Percentiles rank a stretch among this genome's conserved stretches.
phyloP scores from a whole-genome alignment of 768 basidiomycete species.

The Hericium alpestre region DNA sequence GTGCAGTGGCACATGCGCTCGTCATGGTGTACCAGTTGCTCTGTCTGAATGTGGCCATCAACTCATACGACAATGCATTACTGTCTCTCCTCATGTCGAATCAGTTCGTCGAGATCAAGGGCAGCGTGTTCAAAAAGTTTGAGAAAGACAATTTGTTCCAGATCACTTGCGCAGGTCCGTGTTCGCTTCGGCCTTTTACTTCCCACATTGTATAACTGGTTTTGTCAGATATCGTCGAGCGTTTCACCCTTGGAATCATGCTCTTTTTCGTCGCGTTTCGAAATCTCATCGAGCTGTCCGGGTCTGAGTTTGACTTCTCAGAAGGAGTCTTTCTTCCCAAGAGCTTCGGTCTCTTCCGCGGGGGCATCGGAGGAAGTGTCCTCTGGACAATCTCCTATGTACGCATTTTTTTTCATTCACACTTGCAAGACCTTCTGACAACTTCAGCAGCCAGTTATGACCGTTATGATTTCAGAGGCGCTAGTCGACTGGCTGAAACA shows the following conservation, averaged over 20 bases:
- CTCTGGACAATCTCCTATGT: conserved; percentile 88
- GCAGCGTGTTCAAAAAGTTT: conserved; percentile 98
- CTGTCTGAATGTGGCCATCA: conserved; percentile 92
- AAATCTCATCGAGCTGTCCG: conserved; percentile 88
- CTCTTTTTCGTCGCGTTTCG: conserved; percentile 83
- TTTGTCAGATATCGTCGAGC: conserved; percentile 83
- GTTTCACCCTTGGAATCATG: conserved; percentile 89
- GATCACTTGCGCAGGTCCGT: conserved; percentile 88
- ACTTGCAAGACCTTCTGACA: background rate
- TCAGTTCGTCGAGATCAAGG: conserved; percentile 99
- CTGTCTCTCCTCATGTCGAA: conserved; percentile 91
- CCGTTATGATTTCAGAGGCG: conserved; percentile 86
- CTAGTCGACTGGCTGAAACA: conserved; percentile 98
- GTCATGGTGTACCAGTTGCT: conserved; percentile 95
- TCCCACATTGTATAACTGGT: background rate
- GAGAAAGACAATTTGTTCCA: conserved; percentile 99
- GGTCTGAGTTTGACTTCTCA: conserved; percentile 73
- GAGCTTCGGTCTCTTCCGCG: conserved; percentile 76
- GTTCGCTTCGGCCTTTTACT: background rate
- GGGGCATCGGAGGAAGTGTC: conserved; percentile 67
- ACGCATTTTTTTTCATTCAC: conserved; percentile 17
- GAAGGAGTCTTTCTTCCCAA: conserved; percentile 67
- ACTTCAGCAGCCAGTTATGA: conserved; percentile 66
- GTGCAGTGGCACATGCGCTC: conserved; percentile 77
- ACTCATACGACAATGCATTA: conserved; percentile 93